Evolutionary conservation across 2,329 filamentous ascomycete species (phyloP), one percentile per base, ranked within the genome.

Genomic region (Arthrobotrys iridis): DNA sequence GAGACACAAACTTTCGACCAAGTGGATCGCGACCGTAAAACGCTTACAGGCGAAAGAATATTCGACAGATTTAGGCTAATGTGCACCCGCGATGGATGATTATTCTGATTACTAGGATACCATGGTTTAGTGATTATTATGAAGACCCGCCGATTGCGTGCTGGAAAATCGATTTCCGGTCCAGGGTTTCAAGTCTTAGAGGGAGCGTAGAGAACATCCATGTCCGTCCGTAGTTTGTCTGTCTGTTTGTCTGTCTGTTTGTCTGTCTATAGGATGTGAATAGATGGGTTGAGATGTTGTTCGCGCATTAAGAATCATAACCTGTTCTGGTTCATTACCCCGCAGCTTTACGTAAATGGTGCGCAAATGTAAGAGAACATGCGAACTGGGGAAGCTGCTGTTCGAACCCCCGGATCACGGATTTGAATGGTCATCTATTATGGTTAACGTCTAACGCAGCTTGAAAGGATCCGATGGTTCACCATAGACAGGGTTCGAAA

Each of bases 31-130:
- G 30, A 45, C 52, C 52, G 59, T 28, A 59, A 55, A 52, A 43
- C 68, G 52, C 48, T 43, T 60, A 50, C 60, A 62, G 43, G 63
- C 52, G 68, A 74, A 66, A 66, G 68, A 74, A 74, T 46, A 66
- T 74, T 74, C 68, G 68, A 74, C 68, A 37, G 55, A 43, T 66
- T 74, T 33, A 74, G 68, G 60, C 68, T 74, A 52, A 74, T 66
- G 28, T 20, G 55, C 35, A 74, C 13, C 60, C 62, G 68, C 50
- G 62, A 59, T 41, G 48, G 35, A 26, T 28, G 50, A 62, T 50
- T 45, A 48, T 45, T 55, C 43, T 55, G 66, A 70, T 62, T 70
- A 62, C 65, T 41, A 18, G 65, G 64, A 55, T 58, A 59, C 55
- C 43, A 70, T 35, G 65, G 43, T 59, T 52, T 43, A 45, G 33